Conservation (phyloP, 192 early-diverging fungal genomes). For the Entomortierella beljakovae region DNA sequence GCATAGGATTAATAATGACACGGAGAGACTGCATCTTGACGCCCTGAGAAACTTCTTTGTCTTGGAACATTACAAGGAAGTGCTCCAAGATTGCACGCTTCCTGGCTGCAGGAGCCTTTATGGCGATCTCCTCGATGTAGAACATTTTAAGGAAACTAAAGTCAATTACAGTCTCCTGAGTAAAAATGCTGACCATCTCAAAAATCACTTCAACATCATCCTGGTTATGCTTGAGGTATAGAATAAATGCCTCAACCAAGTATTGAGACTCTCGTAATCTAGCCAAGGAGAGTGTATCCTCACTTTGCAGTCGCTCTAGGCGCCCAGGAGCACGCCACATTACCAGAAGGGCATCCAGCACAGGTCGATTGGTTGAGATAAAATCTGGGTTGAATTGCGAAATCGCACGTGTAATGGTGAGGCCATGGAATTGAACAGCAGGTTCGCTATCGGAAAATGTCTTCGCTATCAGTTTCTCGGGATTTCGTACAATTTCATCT, state of each 20-base stretch:
- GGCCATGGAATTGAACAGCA: slow-evolving; percentile 65
- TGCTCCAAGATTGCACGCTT: slow-evolving; percentile 79
- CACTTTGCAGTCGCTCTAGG: slow-evolving; percentile 59
- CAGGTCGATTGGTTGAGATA: slow-evolving; percentile 54
- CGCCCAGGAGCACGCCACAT: slow-evolving; percentile 60
- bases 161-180: slow-evolving; percentile 75
- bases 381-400: slow-evolving; percentile 64
- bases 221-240: slow-evolving; percentile 68
- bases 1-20: slow-evolving; percentile 89
- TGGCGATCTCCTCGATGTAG: slow-evolving; percentile 74
- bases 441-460: slow-evolving; percentile 52
- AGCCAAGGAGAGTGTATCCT: slow-evolving; percentile 55
- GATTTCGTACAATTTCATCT: slow-evolving; percentile 71
- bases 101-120: slow-evolving; percentile 61
- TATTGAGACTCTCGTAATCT: slow-evolving; percentile 66
- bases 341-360: slow-evolving; percentile 65
- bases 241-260: slow-evolving; percentile 80
- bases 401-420: slow-evolving; percentile 70
- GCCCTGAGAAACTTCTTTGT: slow-evolving; percentile 65
- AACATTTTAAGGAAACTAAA: slow-evolving; percentile 72
- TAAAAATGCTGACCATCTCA: slow-evolving; percentile 78
- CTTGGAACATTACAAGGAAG: slow-evolving; percentile 82
- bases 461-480: slow-evolving; percentile 64
- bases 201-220: slow-evolving; percentile 79
- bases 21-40: slow-evolving; percentile 81